Base-by-base conservation (phyloP, 2,329 filamentous ascomycete genomes). In the Epichloe bromicola region DNA sequence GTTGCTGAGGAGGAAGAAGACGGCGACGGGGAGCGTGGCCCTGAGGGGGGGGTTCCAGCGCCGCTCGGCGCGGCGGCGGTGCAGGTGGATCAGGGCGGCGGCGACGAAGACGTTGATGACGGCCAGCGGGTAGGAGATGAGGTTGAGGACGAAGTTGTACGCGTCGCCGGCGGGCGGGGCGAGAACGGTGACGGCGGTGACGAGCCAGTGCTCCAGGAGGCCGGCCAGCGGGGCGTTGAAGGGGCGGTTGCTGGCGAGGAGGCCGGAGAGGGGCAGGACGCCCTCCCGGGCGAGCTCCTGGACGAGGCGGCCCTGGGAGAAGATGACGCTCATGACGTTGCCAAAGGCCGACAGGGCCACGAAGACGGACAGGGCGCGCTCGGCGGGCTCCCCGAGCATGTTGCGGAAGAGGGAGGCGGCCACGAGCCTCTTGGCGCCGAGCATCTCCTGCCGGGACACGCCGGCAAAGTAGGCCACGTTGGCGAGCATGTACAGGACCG, bases 391-490 rank as follows among this genome's bases (percentile, higher is more conserved):
- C 17, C 76, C 76, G 59, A 77, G 75, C 55, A 79, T 73, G 60
- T 79, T 79, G 48, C 73, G 68, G 69, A 80, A 79, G 49, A 79
- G 70, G 0, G 70, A 71, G 1, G 74, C 76, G 5, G 76, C 76
- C 3, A 79, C 70, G 3, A 78, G 74, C 11, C 72, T 69, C 53
- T 74, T 68, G 0, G 74, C 70, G 17, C 65, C 65, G 12, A 78
- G 64, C 44, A 80, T 79, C 56, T 79, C 75, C 2, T 69, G 67
- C 60, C 72, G 74, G 54, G 74, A 67, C 0, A 79, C 75, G 11
- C 72, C 75, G 6, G 80, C 79, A 57, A 84, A 84, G 65, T 84
- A 85, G 49, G 82, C 76, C 43, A 85, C 74, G 65, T 85, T 85
- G 61, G 76, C 75, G 17, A 85, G 71, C 68, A 84, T 79, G 67